Evolutionary conservation across 306 rosid genomes (phyloP), one percentile per base, ranked within the genome.

Genomic region (Fragaria nilgerrensis): DNA sequence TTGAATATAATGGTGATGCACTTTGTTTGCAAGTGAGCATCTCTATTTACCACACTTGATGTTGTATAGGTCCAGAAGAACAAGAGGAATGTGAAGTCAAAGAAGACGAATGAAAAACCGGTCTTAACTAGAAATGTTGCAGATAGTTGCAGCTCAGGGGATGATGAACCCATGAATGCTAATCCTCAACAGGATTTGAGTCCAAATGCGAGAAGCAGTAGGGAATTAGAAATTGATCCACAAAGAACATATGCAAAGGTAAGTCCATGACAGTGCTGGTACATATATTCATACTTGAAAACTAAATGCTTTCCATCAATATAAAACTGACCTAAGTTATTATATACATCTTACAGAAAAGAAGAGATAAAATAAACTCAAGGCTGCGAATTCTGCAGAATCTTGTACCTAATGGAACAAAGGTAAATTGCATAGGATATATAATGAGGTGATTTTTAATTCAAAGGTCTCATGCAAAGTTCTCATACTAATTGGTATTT

Each of bases 391-490:
- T 80, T 72, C 78, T 95, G 72, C 99, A 95, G 80, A 88, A 74
- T 82, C 89, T 92, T 44, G 96, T 92, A 81, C 99, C 99, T 0
- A 92, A 89, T 74, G 99, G 99, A 84, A 89, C 99, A 13, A 95
- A 90, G 96, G 97, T 93, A 84, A 27, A 23, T 25, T 8, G 76
- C 25, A 45, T 70, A 62, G 13, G 7, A 23, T 25, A 11, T 61
- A 12, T 12, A 15, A 61, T 49, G 22, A 7, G 53, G 25, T 17
- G 20, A 29, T 29, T 27, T 34, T 2, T 11, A 25, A 5, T 61
- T 15, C 16, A 19, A 58, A 67, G 72, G 41, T 73, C 73, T 63
- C 32, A 62, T 36, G 58, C 13, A 75, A 73, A 32, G 10, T 82
- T 77, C 56, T 68, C 9, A 53, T 43, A 16, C 12, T 68, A 34